Evolutionary conservation across 75 land plant species (phyloP).

Genomic region (Pseudotsuga menziesii): DNA sequence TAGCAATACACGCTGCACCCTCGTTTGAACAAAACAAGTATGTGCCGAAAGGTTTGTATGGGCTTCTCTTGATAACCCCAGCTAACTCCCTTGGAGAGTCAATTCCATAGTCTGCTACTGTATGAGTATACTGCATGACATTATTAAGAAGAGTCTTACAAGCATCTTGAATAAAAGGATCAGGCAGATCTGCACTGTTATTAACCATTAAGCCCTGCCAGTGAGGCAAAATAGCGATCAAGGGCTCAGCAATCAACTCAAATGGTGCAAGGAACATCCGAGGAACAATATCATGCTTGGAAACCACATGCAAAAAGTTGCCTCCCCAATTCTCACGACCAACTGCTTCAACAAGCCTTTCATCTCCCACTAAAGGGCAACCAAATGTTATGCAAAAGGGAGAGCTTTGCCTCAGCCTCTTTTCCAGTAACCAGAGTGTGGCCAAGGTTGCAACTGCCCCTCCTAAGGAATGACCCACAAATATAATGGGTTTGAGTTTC

Average conservation of each 20-base stretch:
- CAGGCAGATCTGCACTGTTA: neutral
- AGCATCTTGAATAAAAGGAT: neutral
- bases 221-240: slow-evolving; percentile 21
- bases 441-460: slow-evolving; percentile 3
- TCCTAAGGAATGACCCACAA: slow-evolving; percentile 2
- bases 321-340: neutral
- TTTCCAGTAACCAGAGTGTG: slow-evolving; percentile 1
- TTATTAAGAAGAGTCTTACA: neutral
- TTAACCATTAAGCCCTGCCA: neutral
- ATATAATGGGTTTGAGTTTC: neutral
- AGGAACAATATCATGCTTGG: slow-evolving; percentile 48
- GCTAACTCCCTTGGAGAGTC: too few species aligned
- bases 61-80: slow-evolving; percentile 13
- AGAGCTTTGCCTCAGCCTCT: neutral
- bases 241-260: slow-evolving; percentile 19
- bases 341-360: neutral
- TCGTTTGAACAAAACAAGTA: slow-evolving; percentile 32
- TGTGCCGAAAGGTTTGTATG: slow-evolving; percentile 58
- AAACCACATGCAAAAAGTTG: slow-evolving; percentile 1
- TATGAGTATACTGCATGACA: too few species aligned
- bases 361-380: neutral
- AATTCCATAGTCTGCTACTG: too few species aligned
- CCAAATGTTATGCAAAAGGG: slow-evolving; percentile 4
- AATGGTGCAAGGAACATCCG: slow-evolving; percentile 45
- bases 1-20: slow-evolving; percentile 29